A percentile compares a stretch with the other conserved stretches of the same genome.
Conservation (phyloP, 164 flowering plant genomes). For the Sextonia rubra region DNA sequence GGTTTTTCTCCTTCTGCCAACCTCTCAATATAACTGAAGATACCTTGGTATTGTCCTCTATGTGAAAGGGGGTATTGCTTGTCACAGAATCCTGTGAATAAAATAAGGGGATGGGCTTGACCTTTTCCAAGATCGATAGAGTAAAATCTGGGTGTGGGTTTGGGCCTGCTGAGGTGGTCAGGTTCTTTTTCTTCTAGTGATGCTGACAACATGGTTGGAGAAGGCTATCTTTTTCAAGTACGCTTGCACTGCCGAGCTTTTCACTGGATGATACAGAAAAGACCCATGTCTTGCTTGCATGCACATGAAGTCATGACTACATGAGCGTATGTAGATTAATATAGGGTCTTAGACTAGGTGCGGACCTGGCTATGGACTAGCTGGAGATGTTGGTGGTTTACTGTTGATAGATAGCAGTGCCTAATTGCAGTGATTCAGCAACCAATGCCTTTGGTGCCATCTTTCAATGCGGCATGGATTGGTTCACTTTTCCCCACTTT, state of each 20-base stretch:
- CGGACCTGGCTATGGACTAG: too few relatives aligned
- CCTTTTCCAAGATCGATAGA: background rate
- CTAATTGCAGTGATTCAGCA: too few relatives aligned
- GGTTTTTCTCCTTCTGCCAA: too few relatives aligned
- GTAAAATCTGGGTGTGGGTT: background rate
- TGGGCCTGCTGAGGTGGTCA: too few relatives aligned
- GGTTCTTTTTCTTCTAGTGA: background rate
- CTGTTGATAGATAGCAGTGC: too few relatives aligned
- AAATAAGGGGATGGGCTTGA: background rate
- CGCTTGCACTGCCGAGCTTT: background rate
- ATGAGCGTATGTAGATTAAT: too few relatives aligned
- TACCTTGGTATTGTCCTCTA: background rate
- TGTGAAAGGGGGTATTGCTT: background rate
- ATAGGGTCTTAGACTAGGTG: too few relatives aligned
- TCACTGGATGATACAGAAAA: background rate
- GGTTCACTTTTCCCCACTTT: too few relatives aligned
- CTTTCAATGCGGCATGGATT: too few relatives aligned
- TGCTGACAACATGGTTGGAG: background rate
- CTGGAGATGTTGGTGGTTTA: too few relatives aligned
- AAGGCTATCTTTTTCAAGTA: background rate
- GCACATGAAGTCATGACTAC: too few relatives aligned
- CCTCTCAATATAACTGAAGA: background rate
- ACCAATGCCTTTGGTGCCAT: too few relatives aligned
- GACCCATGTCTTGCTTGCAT: background rate
- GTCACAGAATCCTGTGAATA: slow-evolving; percentile 3